phyloP scores from a whole-genome alignment of 495 filamentous ascomycete genomes.

The Aspergillus sparsus region DNA sequence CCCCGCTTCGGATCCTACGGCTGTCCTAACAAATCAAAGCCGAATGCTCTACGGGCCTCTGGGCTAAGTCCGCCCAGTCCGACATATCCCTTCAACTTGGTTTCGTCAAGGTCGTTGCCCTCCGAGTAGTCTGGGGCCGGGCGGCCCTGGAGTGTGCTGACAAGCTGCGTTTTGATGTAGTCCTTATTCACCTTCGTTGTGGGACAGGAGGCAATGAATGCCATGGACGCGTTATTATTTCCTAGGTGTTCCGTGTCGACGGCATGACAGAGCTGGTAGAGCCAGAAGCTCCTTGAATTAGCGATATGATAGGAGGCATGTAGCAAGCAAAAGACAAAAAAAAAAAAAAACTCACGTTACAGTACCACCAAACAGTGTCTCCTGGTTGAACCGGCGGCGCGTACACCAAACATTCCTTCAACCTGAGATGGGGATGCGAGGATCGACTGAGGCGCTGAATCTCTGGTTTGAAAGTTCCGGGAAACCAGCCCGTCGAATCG shows the following conservation, averaged over 20 bases:
- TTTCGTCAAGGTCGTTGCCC: conserved; percentile 10
- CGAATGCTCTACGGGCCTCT: conserved; percentile 8
- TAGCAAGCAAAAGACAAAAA: neutral
- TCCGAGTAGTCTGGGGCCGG: conserved; percentile 9
- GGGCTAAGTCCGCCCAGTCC: neutral
- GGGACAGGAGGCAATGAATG: conserved; percentile 7
- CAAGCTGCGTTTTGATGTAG: conserved; percentile 3
- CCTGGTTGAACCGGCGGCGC: neutral
- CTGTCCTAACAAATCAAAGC: neutral
- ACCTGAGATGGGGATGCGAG: conserved; percentile 10
- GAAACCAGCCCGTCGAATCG: conserved; percentile 2
- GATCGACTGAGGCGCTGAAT: conserved; percentile 9
- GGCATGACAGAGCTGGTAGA: conserved; percentile 9
- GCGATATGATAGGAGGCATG: neutral
- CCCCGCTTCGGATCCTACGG: no score
- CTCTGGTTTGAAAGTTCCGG: conserved; percentile 9
- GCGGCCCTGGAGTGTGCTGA: neutral
- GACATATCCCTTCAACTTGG: conserved; percentile 9
- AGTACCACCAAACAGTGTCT: conserved; percentile 9
- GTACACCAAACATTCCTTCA: conserved; percentile 11
- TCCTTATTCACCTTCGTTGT: conserved; percentile 6
- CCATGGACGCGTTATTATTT: conserved; percentile 7
- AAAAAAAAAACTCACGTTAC: conserved; percentile 2
- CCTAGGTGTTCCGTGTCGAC: conserved; percentile 11
- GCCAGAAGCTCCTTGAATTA: neutral